Evolutionary conservation across 176 grass and related monocot species (phyloP), one percentile per base, ranked within the genome.

Genomic region (Bromus sterilis): DNA sequence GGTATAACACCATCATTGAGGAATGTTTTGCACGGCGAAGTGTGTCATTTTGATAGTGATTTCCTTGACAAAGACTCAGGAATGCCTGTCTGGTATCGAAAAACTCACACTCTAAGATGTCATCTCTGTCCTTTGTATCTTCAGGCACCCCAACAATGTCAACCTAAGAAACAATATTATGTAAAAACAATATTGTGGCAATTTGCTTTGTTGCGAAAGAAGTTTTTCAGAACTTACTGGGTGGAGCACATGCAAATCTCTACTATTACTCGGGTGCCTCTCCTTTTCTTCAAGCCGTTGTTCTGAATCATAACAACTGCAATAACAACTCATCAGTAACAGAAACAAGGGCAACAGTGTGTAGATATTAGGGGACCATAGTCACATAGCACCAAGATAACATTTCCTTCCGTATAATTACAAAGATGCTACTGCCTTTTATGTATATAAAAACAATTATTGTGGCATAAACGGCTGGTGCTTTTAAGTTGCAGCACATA

Each of bases 1-100:
- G 95, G 80, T 98, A 94, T 49, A 98, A 67, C 48, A 98, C 78
- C 95, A 98, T 98, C 90, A 98, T 94, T 33, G 95, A 89, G 6
- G 95, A 98, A 82, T 98, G 95, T 71, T 98, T 94, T 61, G 95
- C 95, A 75, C 84, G 71, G 8, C 95, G 92, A 73, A 98, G 83
- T 56, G 95, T 98, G 58, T 98, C 90, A 76, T 93, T 89, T 89
- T 98, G 95, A 89, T 98, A 94, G 80, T 91, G 79, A 67, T 98
- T 94, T 82, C 95, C 95, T 78, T 98, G 95, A 78, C 95, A 98
- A 6, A 98, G 90, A 74, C 92, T 93, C 15, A 94, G 82, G 90
- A 98, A 98, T 71, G 95, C 90, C 64, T 98, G 95, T 2, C 95
- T 84, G 15, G 90, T 94, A 82, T 98, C 86, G 49, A 98, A 94